phyloP scores from a whole-genome alignment of 2,329 filamentous ascomycete genomes.

The Tetracladium maxilliforme region DNA sequence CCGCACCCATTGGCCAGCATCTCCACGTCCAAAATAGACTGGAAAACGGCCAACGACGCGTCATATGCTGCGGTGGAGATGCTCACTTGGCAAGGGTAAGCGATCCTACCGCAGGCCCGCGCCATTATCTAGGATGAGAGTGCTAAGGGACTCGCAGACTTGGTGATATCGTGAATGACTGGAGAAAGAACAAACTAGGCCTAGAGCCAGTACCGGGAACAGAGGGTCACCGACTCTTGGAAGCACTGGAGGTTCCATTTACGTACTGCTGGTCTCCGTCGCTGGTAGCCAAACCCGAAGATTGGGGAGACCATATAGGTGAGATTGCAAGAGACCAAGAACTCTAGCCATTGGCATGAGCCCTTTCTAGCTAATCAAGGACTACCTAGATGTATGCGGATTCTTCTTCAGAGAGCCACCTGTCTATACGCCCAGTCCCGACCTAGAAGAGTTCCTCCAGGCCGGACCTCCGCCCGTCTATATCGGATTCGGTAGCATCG shows the following conservation, averaged over 20 bases:
- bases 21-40: conserved; percentile 16
- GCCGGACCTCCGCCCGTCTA: conserved; percentile 33
- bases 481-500: conserved; percentile 41
- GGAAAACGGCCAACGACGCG: too few relatives aligned
- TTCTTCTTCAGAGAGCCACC: conserved; percentile 25
- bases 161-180: conserved; percentile 29
- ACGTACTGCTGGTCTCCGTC: conserved; percentile 17
- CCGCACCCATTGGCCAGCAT: conserved; percentile 25
- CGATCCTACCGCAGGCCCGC: too few relatives aligned
- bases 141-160: conserved; percentile 11
- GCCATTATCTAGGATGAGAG: not conserved
- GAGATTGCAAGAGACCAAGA: not conserved
- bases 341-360: too few relatives aligned
- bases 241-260: conserved; percentile 14
- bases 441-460: conserved; percentile 25
- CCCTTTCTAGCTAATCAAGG: not conserved
- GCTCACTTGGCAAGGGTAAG: too few relatives aligned
- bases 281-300: conserved; percentile 21
- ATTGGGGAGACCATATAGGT: conserved; percentile 21
- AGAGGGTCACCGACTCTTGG: conserved; percentile 19
- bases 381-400: conserved; percentile 18
- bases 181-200: conserved; percentile 18
- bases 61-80: too few relatives aligned
- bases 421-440: conserved; percentile 21
- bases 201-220: conserved; percentile 20